phyloP scores from a whole-genome alignment of 805 yeast species.

The Lipomyces kockii region DNA sequence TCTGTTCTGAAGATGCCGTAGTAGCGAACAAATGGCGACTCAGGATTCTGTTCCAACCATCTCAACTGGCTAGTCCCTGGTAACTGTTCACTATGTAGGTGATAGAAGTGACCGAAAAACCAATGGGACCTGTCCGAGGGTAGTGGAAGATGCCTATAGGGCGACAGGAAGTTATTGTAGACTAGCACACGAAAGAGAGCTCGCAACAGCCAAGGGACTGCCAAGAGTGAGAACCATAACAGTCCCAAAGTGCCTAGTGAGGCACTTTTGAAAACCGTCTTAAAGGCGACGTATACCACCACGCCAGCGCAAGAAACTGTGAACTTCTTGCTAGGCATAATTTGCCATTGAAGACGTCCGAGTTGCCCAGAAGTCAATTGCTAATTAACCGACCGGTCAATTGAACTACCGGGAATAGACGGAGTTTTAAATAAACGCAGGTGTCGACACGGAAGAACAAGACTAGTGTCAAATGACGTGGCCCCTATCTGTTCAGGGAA shows the following conservation, averaged over 20 bases:
- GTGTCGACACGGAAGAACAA: not conserved
- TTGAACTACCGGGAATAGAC: not conserved
- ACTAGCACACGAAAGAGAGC: conserved; percentile 14
- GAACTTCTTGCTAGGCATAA: conserved; percentile 19
- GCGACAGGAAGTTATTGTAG: conserved; percentile 22
- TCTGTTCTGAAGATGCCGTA: conserved; percentile 19
- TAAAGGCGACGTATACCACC: conserved; percentile 18
- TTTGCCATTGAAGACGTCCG: not conserved
- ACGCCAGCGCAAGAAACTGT: conserved; percentile 21
- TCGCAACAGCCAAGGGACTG: not conserved
- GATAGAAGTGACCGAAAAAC: conserved; percentile 22
- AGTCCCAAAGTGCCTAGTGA: conserved; percentile 12
- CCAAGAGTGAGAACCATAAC: conserved; percentile 10
- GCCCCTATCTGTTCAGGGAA: not conserved
- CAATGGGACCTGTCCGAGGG: conserved; percentile 24
- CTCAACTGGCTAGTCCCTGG: conserved; percentile 18
- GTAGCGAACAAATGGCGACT: conserved; percentile 23
- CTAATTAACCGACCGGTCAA: not conserved
- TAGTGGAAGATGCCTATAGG: conserved; percentile 19
- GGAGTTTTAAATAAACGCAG: not conserved
- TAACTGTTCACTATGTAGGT: not conserved
- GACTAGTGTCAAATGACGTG: not conserved
- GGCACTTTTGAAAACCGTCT: conserved; percentile 5
- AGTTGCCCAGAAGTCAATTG: not conserved
- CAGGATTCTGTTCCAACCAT: conserved; percentile 23